Percentiles rank a stretch among this genome's conserved stretches.
phyloP scores from a whole-genome alignment of 2,329 filamentous ascomycete genomes.

The Alternaria sp. region DNA sequence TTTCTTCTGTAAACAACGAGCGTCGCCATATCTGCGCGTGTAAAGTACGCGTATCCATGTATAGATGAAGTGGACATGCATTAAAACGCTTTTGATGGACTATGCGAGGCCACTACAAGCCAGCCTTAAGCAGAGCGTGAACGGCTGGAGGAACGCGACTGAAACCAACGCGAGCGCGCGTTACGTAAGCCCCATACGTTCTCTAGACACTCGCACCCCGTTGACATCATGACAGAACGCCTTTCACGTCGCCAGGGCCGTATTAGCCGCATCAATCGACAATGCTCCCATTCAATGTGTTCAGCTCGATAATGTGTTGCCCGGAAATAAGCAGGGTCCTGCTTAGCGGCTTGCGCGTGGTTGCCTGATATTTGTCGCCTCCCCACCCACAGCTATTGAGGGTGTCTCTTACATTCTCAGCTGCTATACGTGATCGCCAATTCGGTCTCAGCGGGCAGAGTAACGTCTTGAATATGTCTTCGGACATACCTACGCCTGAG shows the following conservation, averaged over 20 bases:
- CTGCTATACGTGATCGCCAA: background rate
- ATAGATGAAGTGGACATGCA: background rate
- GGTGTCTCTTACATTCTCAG: background rate
- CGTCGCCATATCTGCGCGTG: background rate
- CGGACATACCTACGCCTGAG: conserved; percentile 13
- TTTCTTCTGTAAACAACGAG: background rate
- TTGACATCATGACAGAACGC: background rate
- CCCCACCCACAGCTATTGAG: background rate
- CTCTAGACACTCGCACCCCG: background rate
- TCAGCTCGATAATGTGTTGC: background rate
- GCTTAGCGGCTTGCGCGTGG: conserved; percentile 7
- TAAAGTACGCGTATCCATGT: background rate
- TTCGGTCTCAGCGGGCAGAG: conserved; percentile 1
- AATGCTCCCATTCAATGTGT: background rate
- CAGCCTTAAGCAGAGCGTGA: background rate
- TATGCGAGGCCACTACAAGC: background rate
- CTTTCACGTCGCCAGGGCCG: background rate
- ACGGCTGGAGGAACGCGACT: background rate
- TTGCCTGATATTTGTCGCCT: conserved; percentile 10
- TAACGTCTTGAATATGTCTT: conserved; percentile 16
- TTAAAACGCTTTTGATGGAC: background rate
- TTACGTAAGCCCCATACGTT: conserved; percentile 2
- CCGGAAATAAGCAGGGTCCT: conserved; percentile 9
- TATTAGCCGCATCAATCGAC: background rate
- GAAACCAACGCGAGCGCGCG: background rate